Conservation (phyloP, 352 stramenopile genomes). For the Phytophthora fragariaefolia region DNA sequence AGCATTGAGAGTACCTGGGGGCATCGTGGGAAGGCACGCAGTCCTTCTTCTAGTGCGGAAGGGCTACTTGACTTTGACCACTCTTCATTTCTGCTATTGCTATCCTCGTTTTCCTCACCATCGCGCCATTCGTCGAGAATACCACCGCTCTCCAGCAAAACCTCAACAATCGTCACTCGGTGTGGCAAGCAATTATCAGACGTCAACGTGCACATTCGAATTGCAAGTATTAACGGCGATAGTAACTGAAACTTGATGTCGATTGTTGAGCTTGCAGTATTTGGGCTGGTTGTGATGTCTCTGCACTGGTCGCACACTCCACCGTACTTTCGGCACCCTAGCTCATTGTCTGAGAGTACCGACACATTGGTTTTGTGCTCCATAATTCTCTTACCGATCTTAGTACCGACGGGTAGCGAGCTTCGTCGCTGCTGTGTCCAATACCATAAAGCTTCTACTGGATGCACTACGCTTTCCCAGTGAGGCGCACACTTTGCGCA, state of each 20-base stretch:
- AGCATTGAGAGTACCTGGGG: slow-evolving; percentile 32
- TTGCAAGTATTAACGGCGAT: slow-evolving; percentile 41
- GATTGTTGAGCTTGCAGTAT: neutral
- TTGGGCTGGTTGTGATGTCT: neutral
- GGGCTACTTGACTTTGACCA: neutral
- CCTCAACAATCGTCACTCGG: slow-evolving; percentile 34
- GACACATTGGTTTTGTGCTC: neutral
- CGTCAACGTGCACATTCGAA: slow-evolving; percentile 37
- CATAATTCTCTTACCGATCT: neutral
- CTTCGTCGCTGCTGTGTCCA: slow-evolving; percentile 23
- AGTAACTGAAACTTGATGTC: neutral
- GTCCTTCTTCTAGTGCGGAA: slow-evolving; percentile 33
- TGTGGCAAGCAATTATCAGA: neutral
- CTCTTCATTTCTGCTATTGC: neutral
- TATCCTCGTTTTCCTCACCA: neutral
- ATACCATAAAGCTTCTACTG: slow-evolving; percentile 37
- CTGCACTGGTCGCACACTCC: slow-evolving; percentile 25
- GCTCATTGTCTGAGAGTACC: slow-evolving; percentile 9
- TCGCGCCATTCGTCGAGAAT: slow-evolving; percentile 17
- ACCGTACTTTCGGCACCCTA: slow-evolving; percentile 41
- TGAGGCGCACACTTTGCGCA: slow-evolving; percentile 1
- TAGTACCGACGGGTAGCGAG: neutral
- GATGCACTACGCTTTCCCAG: slow-evolving; percentile 30
- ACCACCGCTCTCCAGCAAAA: slow-evolving; percentile 39
- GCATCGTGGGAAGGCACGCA: slow-evolving; percentile 21